These are phyloP conservation scores for Drechslerella coelobrocha DNA, from an alignment of 2,329 filamentous ascomycete species.

Conservation along the genomic window DNA sequence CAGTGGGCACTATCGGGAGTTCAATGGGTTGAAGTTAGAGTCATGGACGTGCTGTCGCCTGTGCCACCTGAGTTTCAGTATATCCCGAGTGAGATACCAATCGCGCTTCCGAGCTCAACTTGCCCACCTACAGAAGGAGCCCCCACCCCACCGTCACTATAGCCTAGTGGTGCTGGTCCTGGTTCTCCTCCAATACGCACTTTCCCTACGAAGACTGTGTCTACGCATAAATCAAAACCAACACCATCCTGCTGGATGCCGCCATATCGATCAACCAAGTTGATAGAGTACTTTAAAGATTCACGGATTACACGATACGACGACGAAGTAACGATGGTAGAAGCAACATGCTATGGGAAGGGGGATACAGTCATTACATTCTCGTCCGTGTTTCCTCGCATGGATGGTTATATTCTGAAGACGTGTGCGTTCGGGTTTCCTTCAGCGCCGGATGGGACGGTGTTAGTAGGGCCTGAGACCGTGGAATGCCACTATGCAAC, in stretches of 20 bases:
- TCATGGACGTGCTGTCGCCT: slow-evolving; percentile 30
- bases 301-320: too few relatives aligned
- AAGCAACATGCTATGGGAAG: slow-evolving; percentile 1
- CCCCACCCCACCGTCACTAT: background rate
- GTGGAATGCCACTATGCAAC: slow-evolving; percentile 4
- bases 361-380: slow-evolving; percentile 22
- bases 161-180: too few relatives aligned
- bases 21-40: slow-evolving; percentile 35
- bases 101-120: background rate
- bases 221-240: too few relatives aligned
- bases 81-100: background rate
- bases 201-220: too few relatives aligned
- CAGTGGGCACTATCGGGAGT: slow-evolving; percentile 34
- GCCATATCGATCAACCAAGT: slow-evolving; percentile 1
- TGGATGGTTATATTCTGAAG: slow-evolving; percentile 1
- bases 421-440: slow-evolving; percentile 14
- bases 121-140: background rate
- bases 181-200: too few relatives aligned
- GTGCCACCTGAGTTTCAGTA: slow-evolving; percentile 3
- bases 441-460: slow-evolving; percentile 4
- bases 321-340: background rate
- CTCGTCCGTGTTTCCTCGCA: slow-evolving; percentile 8
- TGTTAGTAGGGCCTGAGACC: background rate
- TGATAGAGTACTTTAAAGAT: background rate
- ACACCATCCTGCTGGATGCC: too few relatives aligned